Percentiles rank a stretch among this genome's conserved stretches.
These are phyloP conservation scores for Astrephomene gubernaculifera DNA, from an alignment of 139 green algal genomes.

Conservation along the genomic window DNA sequence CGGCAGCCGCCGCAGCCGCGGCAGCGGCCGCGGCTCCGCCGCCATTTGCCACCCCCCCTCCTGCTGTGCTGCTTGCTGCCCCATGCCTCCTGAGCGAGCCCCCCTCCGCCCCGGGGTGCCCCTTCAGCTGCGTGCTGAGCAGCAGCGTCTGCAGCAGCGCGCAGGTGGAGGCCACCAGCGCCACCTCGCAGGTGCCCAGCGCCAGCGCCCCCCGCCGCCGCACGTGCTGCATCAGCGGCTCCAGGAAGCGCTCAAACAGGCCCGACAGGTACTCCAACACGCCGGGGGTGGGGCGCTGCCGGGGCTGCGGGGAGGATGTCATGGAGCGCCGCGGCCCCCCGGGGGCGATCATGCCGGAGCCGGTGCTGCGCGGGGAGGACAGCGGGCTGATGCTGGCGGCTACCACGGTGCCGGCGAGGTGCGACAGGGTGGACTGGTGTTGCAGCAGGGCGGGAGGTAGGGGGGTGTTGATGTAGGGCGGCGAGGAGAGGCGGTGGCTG, in stretches of 20 bases:
- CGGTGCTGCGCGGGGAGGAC: neutral
- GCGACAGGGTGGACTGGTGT: neutral
- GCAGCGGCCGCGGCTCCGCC: neutral
- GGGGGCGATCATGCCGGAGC: neutral
- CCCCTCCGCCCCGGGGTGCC: slow-evolving; percentile 24
- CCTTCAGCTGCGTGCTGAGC: slow-evolving; percentile 35
- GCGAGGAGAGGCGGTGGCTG: slow-evolving; percentile 5
- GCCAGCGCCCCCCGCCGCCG: neutral
- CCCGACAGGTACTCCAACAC: neutral
- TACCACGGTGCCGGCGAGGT: neutral
- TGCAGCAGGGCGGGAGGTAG: neutral
- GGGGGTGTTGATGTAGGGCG: neutral
- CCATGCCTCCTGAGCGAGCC: neutral
- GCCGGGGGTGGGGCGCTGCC: neutral
- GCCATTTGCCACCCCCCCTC: too few species aligned
- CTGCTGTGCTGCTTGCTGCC: too few species aligned
- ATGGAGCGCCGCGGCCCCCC: neutral
- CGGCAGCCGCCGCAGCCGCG: neutral
- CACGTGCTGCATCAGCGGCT: slow-evolving; percentile 28
- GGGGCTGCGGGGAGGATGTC: neutral
- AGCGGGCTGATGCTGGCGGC: neutral
- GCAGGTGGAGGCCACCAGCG: slow-evolving; percentile 28
- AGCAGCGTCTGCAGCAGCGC: slow-evolving; percentile 31
- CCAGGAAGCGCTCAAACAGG: slow-evolving; percentile 35
- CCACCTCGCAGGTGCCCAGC: slow-evolving; percentile 4